Evolutionary conservation across 106 monocot species (phyloP).

Genomic region (Phalaenopsis equestris): DNA sequence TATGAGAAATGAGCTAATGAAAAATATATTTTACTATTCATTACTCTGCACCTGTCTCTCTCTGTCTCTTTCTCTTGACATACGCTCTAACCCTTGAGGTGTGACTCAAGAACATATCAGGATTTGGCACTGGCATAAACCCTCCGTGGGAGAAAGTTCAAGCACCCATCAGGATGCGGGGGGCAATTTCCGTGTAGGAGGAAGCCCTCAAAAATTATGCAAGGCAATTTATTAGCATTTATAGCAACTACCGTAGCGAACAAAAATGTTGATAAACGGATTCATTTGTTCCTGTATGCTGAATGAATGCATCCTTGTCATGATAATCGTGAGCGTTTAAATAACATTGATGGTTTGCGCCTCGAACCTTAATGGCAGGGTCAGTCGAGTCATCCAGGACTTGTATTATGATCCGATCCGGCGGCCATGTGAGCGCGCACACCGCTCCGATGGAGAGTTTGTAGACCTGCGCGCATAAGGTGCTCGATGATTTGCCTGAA

Average conservation of each 20-base stretch:
- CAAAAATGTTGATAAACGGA: not conserved
- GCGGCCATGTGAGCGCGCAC: slow-evolving; percentile 49
- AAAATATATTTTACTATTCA: no score
- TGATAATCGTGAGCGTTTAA: not conserved
- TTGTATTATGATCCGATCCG: slow-evolving; percentile 42
- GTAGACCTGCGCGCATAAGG: slow-evolving; percentile 29
- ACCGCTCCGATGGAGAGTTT: slow-evolving; percentile 48
- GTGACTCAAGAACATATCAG: no score
- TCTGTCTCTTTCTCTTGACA: no score
- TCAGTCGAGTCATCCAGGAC: slow-evolving; percentile 57
- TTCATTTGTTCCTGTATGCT: not conserved
- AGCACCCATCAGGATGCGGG: not conserved
- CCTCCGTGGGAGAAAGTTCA: not conserved
- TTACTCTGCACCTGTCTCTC: no score
- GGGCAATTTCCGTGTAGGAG: not conserved
- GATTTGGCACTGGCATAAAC: not conserved
- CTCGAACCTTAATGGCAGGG: slow-evolving; percentile 33
- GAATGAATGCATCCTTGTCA: not conserved
- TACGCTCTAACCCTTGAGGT: no score
- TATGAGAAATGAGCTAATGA: no score
- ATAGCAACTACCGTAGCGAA: not conserved
- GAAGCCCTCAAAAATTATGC: not conserved
- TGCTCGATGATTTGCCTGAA: not conserved
- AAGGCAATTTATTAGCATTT: no score
- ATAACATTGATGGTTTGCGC: not conserved